These are phyloP conservation scores for Lavandula angustifolia DNA, from an alignment of 257 asterid species.

Conservation along the genomic window DNA sequence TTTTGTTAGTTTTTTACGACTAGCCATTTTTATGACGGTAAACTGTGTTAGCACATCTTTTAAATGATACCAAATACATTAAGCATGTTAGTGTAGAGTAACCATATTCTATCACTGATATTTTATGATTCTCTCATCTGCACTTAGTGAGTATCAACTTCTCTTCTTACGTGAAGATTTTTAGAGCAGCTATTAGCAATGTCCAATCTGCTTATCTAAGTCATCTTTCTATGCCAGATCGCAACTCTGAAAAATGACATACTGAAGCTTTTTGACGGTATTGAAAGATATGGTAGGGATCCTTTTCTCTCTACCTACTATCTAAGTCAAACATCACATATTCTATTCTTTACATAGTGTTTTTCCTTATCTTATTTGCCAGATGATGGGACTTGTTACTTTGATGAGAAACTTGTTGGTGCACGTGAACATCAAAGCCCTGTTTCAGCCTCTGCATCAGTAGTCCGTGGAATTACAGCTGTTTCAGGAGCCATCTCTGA, in stretches of 20 bases:
- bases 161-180: slow-evolving; percentile 8
- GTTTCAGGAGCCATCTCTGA: slow-evolving; percentile 67
- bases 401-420: slow-evolving; percentile 85
- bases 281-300: slow-evolving; percentile 75
- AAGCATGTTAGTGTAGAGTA: slow-evolving; percentile 10
- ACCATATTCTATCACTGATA: neutral
- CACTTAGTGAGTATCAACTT: slow-evolving; percentile 3
- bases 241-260: slow-evolving; percentile 65
- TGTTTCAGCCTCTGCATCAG: slow-evolving; percentile 79
- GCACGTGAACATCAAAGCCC: slow-evolving; percentile 75
- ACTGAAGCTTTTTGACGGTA: slow-evolving; percentile 80
- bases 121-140: slow-evolving; percentile 18
- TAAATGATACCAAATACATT: slow-evolving; percentile 16
- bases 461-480: slow-evolving; percentile 79
- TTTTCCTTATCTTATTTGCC: slow-evolving; percentile 17
- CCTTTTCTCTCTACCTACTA: neutral
- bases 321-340: slow-evolving; percentile 13
- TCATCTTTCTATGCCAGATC: slow-evolving; percentile 54
- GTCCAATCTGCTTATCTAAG: slow-evolving; percentile 29
- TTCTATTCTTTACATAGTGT: slow-evolving; percentile 25
- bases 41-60: slow-evolving; percentile 6
- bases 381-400: slow-evolving; percentile 93
- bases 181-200: slow-evolving; percentile 14
- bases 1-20: slow-evolving; percentile 21
- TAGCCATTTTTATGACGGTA: neutral